Evolutionary conservation across 2,329 filamentous ascomycete genomes (phyloP).

Genomic region (Cladosporium phlei): DNA sequence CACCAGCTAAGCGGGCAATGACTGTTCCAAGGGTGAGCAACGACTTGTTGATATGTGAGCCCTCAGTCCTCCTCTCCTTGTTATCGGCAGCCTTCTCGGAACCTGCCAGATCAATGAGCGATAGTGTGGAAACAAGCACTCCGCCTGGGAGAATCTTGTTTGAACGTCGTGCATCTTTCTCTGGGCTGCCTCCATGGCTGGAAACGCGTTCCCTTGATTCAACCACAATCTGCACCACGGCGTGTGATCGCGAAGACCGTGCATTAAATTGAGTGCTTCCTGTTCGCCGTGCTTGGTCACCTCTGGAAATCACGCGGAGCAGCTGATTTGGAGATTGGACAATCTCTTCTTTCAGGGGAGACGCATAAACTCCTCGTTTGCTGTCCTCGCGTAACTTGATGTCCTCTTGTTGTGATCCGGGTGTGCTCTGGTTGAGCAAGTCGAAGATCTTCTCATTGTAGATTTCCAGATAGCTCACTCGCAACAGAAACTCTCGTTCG

Average conservation of each 20-base stretch:
- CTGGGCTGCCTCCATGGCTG: constrained; percentile 42
- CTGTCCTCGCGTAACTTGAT: constrained; percentile 96
- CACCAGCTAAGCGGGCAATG: constrained; percentile 84
- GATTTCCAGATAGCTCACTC: constrained; percentile 97
- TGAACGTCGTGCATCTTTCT: constrained; percentile 64
- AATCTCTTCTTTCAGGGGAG: constrained; percentile 94
- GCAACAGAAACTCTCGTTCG: constrained; percentile 84
- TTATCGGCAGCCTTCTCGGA: constrained; percentile 94
- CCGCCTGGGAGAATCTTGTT: constrained; percentile 67
- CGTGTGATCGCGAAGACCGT: constrained; percentile 93
- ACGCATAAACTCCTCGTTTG: constrained; percentile 94
- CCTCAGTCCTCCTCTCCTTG: constrained; percentile 89
- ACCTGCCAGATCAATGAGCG: constrained; percentile 91
- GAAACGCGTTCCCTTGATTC: constrained; percentile 82
- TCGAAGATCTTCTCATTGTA: constrained; percentile 99
- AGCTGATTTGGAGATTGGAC: constrained; percentile 96
- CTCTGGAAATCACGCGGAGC: constrained; percentile 86
- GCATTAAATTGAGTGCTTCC: constrained; percentile 97
- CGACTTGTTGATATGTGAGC: constrained; percentile 98
- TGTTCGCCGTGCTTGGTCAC: constrained; percentile 83
- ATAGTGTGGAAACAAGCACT: constrained; percentile 90
- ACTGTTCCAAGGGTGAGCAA: constrained; percentile 91
- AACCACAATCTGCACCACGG: constrained; percentile 96
- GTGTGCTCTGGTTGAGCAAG: constrained; percentile 67
- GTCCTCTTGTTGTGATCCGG: constrained; percentile 71